Evolutionary conservation across 495 filamentous ascomycete genomes (phyloP), one percentile per base, ranked within the genome.

Genomic region (Cairneyella variabilis): DNA sequence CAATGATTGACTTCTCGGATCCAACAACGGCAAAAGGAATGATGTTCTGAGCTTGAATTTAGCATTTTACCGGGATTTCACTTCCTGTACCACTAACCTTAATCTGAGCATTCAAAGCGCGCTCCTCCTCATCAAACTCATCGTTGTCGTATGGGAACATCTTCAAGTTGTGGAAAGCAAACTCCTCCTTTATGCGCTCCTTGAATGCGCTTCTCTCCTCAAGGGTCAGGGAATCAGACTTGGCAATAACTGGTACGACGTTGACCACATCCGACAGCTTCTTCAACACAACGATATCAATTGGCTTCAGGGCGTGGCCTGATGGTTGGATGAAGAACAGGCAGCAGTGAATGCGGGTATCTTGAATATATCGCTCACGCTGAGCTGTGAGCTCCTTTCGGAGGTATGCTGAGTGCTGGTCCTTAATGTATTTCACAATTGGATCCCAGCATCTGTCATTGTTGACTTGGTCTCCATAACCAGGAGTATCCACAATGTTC

Each of bases 131-230:
- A 63, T 98, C 93, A 53, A 97, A 82, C 80, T 99, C 93, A 60
- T 97, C 93, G 68, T 96, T 97, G 74, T 97, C 92, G 70, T 99
- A 99, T 44, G 93, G 93, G 78, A 95, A 99, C 93, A 99, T 99
- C 77, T 96, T 90, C 68, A 97, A 80, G 78, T 96, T 97, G 82
- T 99, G 93, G 85, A 99, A 99, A 36, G 88, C 76, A 70, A 99
- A 97, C 68, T 99, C 93, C 78, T 97, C 92, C 83, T 95, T 96
- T 73, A 99, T 99, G 64, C 95, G 83, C 76, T 91, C 91, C 79
- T 97, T 99, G 83, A 99, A 99, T 3, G 85, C 90, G 60, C 83
- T 80, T 54, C 93, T 82, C 78, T 99, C 93, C 70, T 99, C 95
- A 22, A 99, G 77, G 8, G 93, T 99, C 58, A 99, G 76, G 49